Evolutionary conservation across 179 eudicot species (phyloP), one percentile per base, ranked within the genome.

Genomic region (Carnegiea gigantea): DNA sequence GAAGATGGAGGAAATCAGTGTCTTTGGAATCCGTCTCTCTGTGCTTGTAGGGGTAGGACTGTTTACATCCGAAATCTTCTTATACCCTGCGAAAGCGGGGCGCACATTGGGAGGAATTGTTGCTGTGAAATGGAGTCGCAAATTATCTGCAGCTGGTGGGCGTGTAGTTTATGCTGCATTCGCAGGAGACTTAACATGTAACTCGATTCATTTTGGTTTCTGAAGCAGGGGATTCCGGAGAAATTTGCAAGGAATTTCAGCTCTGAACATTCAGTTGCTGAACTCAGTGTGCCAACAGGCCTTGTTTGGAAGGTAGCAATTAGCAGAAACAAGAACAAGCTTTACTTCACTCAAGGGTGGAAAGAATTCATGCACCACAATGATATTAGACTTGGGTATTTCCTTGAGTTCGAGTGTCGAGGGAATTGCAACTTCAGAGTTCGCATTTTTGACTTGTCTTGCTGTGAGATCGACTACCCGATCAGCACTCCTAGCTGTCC

Each of bases 321-420:
- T 11, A n/a, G 24, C 20, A 17, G 48, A 54, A 68, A 21, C 1
- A 62, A 83, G 0, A 30, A 68, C 43, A 70, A 57, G 43, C 79
- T 83, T 75, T 79, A 75, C 85, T 75, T 83, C 26, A 77, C 33
- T 26, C 46, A 83, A 79, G 82, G 85, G 18, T 83, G 82, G 85
- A 13, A 51, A 17, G 11, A 70, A 11, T 83, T 83, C 9, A 67
- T 83, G 82, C 54, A 75, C 26, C 59, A 76, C 10, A 83, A 79
- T 77, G 23, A 11, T 49, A 59, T 79, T 18, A 20, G 10, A 75
- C n/a, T 54, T 49, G 79, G 80, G 15, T 83, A 79, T 67, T 83
- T 83, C 51, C 79, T 83, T 2, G 80, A 53, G 46, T 83, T 83
- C 28, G 80, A 79, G 62, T 79, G 75, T 44, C 13, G 53, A 24